phyloP scores from a whole-genome alignment of 2,329 filamentous ascomycete species.

The Trichoderma asperellum region DNA sequence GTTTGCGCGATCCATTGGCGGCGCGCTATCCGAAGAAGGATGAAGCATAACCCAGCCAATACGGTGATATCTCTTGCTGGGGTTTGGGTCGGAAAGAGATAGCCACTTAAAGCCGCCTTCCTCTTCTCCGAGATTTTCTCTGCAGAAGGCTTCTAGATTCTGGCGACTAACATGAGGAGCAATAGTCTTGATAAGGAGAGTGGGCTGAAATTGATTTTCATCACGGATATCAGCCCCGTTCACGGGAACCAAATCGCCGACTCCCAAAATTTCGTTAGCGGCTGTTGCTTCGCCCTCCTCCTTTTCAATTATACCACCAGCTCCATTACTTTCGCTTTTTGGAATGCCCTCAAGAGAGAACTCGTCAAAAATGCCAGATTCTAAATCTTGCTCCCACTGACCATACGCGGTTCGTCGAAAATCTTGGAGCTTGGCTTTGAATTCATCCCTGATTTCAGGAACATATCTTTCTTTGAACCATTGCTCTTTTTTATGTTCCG shows the following conservation, averaged over 20 bases:
- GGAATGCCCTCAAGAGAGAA: slow-evolving; percentile 93
- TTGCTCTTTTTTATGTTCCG: slow-evolving; percentile 90
- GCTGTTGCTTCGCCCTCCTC: slow-evolving; percentile 94
- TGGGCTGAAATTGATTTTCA: slow-evolving; percentile 85
- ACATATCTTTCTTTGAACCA: slow-evolving; percentile 98
- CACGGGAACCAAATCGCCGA: slow-evolving; percentile 85
- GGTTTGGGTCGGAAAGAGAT: slow-evolving; percentile 94
- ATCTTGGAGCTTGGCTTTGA: slow-evolving; percentile 76
- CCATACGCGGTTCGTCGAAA: slow-evolving; percentile 78
- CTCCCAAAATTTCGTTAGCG: slow-evolving; percentile 87
- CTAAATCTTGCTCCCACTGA: slow-evolving; percentile 88
- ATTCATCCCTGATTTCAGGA: slow-evolving; percentile 74
- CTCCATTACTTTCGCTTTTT: slow-evolving; percentile 88
- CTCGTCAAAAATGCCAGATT: slow-evolving; percentile 85
- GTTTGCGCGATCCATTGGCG: slow-evolving; percentile 72
- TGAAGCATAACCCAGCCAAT: slow-evolving; percentile 99
- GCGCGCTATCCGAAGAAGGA: slow-evolving; percentile 68
- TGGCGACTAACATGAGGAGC: slow-evolving; percentile 92
- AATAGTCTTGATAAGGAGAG: slow-evolving; percentile 95
- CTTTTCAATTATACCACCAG: slow-evolving; percentile 84
- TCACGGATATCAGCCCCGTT: slow-evolving; percentile 86
- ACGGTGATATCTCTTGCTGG: slow-evolving; percentile 92
- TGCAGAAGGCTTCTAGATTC: slow-evolving; percentile 92
- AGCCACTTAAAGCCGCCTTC: slow-evolving; percentile 95
- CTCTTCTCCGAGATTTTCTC: slow-evolving; percentile 87